Evolutionary conservation across 805 yeast genomes (phyloP).

Genomic region (Saccharomyces paradoxus): DNA sequence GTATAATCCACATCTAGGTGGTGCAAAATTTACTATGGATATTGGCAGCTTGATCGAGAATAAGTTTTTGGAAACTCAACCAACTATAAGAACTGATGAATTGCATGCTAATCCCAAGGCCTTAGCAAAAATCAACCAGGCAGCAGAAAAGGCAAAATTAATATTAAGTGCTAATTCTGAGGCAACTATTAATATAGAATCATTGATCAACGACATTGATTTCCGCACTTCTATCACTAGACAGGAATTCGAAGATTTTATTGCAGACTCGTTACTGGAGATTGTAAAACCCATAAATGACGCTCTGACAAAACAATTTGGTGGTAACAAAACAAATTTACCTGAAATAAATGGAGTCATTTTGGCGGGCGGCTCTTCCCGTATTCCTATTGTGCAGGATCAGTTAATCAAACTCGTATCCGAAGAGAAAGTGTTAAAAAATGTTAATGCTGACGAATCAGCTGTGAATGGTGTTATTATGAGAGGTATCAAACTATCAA

Average conservation of each 20-base stretch:
- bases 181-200: conserved; percentile 67
- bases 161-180: conserved; percentile 84
- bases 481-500: conserved; percentile 68
- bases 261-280: conserved; percentile 36
- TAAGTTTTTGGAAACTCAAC: conserved; percentile 45
- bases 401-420: conserved; percentile 48
- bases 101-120: conserved; percentile 47
- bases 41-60: conserved; percentile 53
- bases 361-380: conserved; percentile 81
- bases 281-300: conserved; percentile 47
- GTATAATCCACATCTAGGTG: conserved; percentile 61
- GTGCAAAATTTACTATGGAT: conserved; percentile 59
- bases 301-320: conserved; percentile 37
- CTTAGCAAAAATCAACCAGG: conserved; percentile 60
- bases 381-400: conserved; percentile 81
- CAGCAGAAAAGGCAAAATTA: conserved; percentile 83
- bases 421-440: conserved; percentile 58
- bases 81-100: conserved; percentile 31
- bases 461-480: conserved; percentile 85
- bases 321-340: conserved; percentile 20
- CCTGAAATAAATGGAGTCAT: conserved; percentile 55
- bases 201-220: conserved; percentile 65
- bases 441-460: conserved; percentile 93
- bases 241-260: conserved; percentile 63
- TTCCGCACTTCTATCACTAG: conserved; percentile 61